phyloP scores from a whole-genome alignment of 306 rosid species.

The Canavalia gladiata region DNA sequence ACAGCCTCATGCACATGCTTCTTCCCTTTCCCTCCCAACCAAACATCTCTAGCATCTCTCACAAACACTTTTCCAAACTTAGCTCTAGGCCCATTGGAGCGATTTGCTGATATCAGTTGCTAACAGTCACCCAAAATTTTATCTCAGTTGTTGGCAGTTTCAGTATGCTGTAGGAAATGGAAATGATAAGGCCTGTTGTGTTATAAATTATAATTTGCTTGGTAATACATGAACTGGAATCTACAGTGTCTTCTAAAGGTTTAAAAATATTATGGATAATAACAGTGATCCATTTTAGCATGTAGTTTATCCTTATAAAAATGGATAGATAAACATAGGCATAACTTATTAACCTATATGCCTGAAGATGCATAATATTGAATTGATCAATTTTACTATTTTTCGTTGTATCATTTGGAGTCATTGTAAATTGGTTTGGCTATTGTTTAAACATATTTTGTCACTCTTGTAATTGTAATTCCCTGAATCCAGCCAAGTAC shows the following conservation, averaged over 20 bases:
- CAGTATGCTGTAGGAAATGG: no score
- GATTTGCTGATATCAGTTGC: background rate
- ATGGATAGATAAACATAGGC: slow-evolving; percentile 11
- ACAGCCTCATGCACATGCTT: background rate
- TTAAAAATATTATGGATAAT: background rate
- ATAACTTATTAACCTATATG: background rate
- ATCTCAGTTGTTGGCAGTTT: background rate
- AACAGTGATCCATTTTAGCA: background rate
- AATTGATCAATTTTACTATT: background rate
- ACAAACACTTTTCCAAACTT: background rate
- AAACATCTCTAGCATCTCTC: slow-evolving; percentile 5
- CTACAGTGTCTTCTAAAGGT: background rate
- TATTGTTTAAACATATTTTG: background rate
- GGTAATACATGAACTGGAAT: background rate
- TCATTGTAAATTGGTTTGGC: background rate
- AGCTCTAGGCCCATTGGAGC: background rate
- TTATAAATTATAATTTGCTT: background rate
- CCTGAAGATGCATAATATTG: background rate
- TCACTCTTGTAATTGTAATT: background rate
- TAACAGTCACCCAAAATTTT: background rate
- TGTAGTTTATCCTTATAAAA: background rate
- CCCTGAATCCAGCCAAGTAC: background rate
- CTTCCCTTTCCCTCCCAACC: background rate
- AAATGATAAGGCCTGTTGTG: no score
- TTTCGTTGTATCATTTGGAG: background rate